phyloP scores from a whole-genome alignment of 306 rosid species.

The Benincasa hispida region DNA sequence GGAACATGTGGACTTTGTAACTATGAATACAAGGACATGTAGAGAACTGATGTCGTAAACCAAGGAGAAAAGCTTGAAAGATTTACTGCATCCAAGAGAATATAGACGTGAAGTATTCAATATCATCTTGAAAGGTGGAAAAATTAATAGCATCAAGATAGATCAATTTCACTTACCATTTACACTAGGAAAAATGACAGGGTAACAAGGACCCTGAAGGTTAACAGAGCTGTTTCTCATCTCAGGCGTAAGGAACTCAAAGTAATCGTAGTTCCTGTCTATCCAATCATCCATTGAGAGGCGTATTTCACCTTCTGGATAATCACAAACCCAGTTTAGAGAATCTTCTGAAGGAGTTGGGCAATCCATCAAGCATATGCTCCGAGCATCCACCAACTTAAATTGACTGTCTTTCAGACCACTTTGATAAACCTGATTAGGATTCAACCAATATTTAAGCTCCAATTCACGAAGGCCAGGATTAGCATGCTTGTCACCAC shows the following conservation, averaged over 20 bases:
- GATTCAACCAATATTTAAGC: conserved; percentile 80
- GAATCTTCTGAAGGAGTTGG: conserved; percentile 76
- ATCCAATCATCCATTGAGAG: conserved; percentile 63
- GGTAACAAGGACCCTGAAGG: conserved; percentile 99
- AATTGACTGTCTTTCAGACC: conserved; percentile 62
- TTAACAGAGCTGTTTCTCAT: conserved; percentile 88
- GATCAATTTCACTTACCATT: conserved; percentile 42
- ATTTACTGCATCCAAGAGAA: not conserved
- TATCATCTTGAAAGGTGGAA: not conserved
- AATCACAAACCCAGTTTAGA: conserved; percentile 85
- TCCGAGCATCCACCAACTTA: conserved; percentile 59
- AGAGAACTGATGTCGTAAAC: not conserved
- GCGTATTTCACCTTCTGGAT: conserved; percentile 83
- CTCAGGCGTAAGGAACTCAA: conserved; percentile 81
- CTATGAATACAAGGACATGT: not conserved
- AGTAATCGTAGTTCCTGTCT: conserved; percentile 63
- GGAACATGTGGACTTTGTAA: not conserved
- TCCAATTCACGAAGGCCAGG: conserved; percentile 68
- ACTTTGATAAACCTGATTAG: conserved; percentile 89
- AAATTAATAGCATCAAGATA: not conserved
- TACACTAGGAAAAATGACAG: conserved; percentile 91
- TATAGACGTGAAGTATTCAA: not conserved
- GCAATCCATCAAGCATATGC: conserved; percentile 74
- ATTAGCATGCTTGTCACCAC: conserved; percentile 74
- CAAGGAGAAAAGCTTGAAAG: conserved; percentile 1